These are phyloP conservation scores for Aquilaria sinensis DNA, from an alignment of 345 rosid species.

Conservation along the genomic window DNA sequence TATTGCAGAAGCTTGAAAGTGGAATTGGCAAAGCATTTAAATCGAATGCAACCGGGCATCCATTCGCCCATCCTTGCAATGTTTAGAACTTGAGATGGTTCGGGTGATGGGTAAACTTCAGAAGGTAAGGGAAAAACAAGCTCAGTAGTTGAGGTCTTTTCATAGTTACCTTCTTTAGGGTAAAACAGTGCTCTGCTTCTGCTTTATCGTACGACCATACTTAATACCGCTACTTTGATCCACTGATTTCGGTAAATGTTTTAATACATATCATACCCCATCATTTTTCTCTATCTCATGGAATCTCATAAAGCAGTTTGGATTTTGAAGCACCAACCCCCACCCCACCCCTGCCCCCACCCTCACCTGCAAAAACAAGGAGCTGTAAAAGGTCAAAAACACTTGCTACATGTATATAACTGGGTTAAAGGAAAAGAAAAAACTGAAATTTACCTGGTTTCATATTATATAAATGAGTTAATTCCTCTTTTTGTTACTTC, in stretches of 20 bases:
- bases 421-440: neutral
- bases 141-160: constrained; percentile 2
- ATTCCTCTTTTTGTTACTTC: constrained; percentile 16
- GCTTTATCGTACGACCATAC: constrained; percentile 8
- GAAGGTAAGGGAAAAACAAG: constrained; percentile 7
- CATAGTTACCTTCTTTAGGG: constrained; percentile 4
- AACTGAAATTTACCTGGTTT: neutral
- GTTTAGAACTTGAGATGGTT: too few species aligned
- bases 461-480: constrained; percentile 8
- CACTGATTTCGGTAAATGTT: neutral
- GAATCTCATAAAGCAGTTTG: constrained; percentile 2
- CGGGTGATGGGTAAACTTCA: neutral
- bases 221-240: constrained; percentile 4
- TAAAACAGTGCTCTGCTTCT: constrained; percentile 1
- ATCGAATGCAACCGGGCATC: too few species aligned
- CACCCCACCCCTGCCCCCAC: neutral
- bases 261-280: neutral
- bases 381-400: too few species aligned
- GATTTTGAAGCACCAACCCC: constrained; percentile 1
- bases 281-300: constrained; percentile 4
- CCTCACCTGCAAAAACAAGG: neutral
- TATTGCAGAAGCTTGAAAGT: constrained; percentile 3
- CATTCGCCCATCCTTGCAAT: too few species aligned
- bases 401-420: too few species aligned
- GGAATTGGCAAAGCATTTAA: neutral